Base-by-base conservation (phyloP, 2,329 filamentous ascomycete species). In the Fusarium hostae region DNA sequence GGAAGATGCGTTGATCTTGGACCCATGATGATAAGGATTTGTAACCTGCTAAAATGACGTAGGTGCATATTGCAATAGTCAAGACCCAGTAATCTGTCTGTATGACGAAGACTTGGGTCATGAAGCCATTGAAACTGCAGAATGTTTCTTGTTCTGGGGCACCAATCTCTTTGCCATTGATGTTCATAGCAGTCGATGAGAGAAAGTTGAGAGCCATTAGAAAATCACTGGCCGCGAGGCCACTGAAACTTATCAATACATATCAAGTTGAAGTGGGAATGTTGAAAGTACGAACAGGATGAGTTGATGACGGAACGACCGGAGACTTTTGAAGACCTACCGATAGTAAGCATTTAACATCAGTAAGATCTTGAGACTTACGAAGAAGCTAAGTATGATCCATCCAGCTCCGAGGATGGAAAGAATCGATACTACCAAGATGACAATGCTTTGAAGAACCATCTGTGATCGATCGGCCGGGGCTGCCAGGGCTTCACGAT, bases 61-160 rank as follows among this genome's bases (percentile, higher is more conserved):
- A 56, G 9, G 39, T 56, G 18, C 52, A 56, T 9, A 56, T 3
- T 3, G 52, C 52, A n/a, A 56, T 56, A 4, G 28, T 45, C 1
- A 56, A 26, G 0, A 56, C 52, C 39, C 52, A 56, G 9, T 56
- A 56, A 5, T 56, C 52, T 0, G 52, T 56, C 22, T 56, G 52
- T 30, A 56, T 56, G 9, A 56, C 52, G 16, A 56, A 56, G 9
- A 56, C 52, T 32, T 56, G 52, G 11, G 52, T 56, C 39, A 56
- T 56, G 16, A 56, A 56, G 2, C 52, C 52, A 2, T 56, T 56
- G 16, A 56, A 56, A 12, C 37, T 56, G 28, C 52, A 45, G 6
- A 45, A 56, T 32, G 4, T 7, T 16, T 56, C 9, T 3, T 45
- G 52, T 9, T 45, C 37, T 2, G n/a, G 37, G 1, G 37, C 52